Conservation (phyloP, 805 yeast genomes). For the Metschnikowia vanudenii region DNA sequence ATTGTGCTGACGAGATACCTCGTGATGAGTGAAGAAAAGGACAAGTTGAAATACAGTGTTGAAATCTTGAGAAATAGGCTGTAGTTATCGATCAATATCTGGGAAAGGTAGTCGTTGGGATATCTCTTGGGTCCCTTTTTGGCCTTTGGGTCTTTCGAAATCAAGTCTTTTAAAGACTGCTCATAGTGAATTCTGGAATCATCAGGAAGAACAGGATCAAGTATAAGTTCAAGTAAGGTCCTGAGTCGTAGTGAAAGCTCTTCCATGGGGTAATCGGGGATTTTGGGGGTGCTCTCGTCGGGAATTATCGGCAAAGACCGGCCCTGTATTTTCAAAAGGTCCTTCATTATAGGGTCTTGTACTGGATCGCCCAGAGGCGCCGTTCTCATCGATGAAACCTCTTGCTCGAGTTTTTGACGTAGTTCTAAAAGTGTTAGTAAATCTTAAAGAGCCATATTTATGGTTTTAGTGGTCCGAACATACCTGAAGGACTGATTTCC, state of each 20-base stretch:
- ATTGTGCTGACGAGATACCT: slow-evolving; percentile 38
- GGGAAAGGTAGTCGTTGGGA: slow-evolving; percentile 38
- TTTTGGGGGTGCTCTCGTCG: background rate
- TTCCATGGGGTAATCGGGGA: slow-evolving; percentile 21
- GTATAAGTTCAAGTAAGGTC: slow-evolving; percentile 30
- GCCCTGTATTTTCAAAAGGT: slow-evolving; percentile 29
- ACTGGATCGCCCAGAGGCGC: slow-evolving; percentile 7
- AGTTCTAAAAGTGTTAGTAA: slow-evolving; percentile 8
- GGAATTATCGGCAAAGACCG: slow-evolving; percentile 6
- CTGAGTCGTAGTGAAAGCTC: slow-evolving; percentile 32
- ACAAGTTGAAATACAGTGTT: slow-evolving; percentile 36
- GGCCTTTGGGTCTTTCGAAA: slow-evolving; percentile 25
- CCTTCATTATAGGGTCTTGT: slow-evolving; percentile 33
- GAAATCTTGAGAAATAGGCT: slow-evolving; percentile 28
- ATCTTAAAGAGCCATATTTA: background rate
- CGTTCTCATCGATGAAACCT: slow-evolving; percentile 6
- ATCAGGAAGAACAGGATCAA: slow-evolving; percentile 32
- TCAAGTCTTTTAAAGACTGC: slow-evolving; percentile 24
- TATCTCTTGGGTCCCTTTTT: slow-evolving; percentile 18
- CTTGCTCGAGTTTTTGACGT: slow-evolving; percentile 6
- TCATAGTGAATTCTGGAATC: slow-evolving; percentile 30
- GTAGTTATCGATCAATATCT: slow-evolving; percentile 40
- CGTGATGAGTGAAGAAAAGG: slow-evolving; percentile 41
- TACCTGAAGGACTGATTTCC: slow-evolving; percentile 13
- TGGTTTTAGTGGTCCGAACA: slow-evolving; percentile 2